Percentiles rank a stretch among this genome's conserved stretches.
phyloP scores from a whole-genome alignment of 768 basidiomycete species.

The Suillus cothurnatus region DNA sequence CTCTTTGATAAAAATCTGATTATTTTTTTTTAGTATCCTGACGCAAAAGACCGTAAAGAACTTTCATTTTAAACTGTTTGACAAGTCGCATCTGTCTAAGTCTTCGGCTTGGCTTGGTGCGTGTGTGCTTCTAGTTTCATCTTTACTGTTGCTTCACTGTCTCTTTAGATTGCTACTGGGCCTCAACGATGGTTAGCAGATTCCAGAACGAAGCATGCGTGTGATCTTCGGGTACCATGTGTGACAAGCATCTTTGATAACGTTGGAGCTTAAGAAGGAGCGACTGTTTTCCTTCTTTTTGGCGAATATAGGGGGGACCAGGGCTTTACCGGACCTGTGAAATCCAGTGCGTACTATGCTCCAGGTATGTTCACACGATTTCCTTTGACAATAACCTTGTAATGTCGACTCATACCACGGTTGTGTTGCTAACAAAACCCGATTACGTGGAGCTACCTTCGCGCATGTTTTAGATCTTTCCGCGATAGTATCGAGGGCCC shows the following conservation, averaged over 20 bases:
- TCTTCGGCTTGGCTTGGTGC: neutral
- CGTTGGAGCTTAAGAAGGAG: neutral
- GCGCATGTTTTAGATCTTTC: neutral
- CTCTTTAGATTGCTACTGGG: neutral
- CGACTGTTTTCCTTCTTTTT: neutral
- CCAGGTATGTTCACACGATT: neutral
- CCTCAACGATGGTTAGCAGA: neutral
- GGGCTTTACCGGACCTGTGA: neutral
- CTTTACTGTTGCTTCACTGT: neutral
- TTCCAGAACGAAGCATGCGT: neutral
- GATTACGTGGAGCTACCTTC: neutral
- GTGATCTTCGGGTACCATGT: neutral
- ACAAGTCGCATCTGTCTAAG: neutral
- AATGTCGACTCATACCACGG: neutral
- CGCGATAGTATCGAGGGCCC: neutral
- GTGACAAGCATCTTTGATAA: constrained; percentile 3
- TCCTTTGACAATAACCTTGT: neutral
- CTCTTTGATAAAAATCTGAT: neutral
- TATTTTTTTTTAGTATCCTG: neutral
- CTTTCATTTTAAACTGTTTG: neutral
- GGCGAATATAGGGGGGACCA: neutral
- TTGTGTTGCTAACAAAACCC: neutral
- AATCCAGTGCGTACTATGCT: neutral
- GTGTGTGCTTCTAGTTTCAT: neutral
- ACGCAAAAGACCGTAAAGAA: neutral